Percentiles rank a stretch among this genome's conserved stretches.
Evolutionary conservation across 2,329 filamentous ascomycete genomes (phyloP).

Genomic region (Ambrosiella cleistominuta): DNA sequence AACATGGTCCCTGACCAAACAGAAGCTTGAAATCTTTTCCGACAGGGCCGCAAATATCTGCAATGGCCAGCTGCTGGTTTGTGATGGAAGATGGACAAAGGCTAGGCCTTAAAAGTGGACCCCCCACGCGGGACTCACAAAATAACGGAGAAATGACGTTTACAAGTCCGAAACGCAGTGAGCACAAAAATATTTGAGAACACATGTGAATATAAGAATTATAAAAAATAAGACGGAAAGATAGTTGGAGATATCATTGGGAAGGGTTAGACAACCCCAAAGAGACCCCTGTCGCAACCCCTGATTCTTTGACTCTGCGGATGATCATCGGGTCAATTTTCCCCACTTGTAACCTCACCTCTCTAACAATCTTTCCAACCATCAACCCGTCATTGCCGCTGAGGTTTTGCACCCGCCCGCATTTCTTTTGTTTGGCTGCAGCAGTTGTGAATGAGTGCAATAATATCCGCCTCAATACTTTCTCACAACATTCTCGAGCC

Average conservation of each 20-base stretch:
- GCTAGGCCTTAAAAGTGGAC: not conserved
- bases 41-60: not conserved
- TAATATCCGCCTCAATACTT: not conserved
- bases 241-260: not conserved
- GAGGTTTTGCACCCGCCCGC: not conserved
- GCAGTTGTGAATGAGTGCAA: not conserved
- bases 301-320: not conserved
- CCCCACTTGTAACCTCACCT: slow-evolving; percentile 1
- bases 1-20: not conserved
- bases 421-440: not conserved
- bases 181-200: not conserved
- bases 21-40: not conserved
- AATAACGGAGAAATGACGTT: not conserved
- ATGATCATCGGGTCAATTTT: not conserved
- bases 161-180: not conserved
- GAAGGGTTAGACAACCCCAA: not conserved
- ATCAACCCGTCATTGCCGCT: not conserved
- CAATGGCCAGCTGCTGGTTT: not conserved
- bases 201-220: not conserved
- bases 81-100: not conserved
- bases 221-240: no score
- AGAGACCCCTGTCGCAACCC: not conserved
- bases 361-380: not conserved
- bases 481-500: not conserved
- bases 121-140: not conserved